Base-by-base conservation (phyloP, 192 early-diverging fungal species). In the Backusella mclennaniae region DNA sequence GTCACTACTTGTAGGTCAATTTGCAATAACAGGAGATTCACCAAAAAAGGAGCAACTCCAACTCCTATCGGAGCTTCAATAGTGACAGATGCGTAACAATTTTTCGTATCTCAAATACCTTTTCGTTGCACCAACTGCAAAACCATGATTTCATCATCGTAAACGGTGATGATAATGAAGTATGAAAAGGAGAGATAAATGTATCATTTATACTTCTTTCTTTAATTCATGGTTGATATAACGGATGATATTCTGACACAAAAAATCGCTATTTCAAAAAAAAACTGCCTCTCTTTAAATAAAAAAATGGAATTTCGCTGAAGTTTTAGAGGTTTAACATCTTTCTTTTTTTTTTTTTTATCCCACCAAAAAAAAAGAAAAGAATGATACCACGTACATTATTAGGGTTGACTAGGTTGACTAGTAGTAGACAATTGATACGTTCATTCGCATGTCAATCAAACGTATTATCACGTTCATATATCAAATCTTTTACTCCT, bases 1-100 rank as follows among this genome's bases (percentile, higher is more conserved):
- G 56, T 63, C 56, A 63, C 56, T 63, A 63, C 56, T 63, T 63
- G 56, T 63, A 63, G 56, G 23, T 63, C 56, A 63, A 26, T 63
- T 63, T 29, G 56, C 56, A 63, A 63, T 63, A 63, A 63, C 56
- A 63, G 56, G 56, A 63, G 56, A 59, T 59, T 11, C 46, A 23
- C 53, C 23, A 59, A 59, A 59, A 59, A 59, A 8, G 53, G 53
- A 63, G 56, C 56, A 17, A 29, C 53, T 12, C 46, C 46, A 49
- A 63, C 56, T 63, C 56, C 56, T 63, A 63, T 63, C 56, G 56
- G 56, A 63, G 23, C 0, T 63, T 29, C 3, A 63, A 63, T 63
- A 63, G 12, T 63, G 56, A 63, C 56, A 63, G 56, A 63, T 63
- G 56, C 26, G 26, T 29, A 63, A 63, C 23, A 63, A 63, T 63